Base-by-base conservation (phyloP, 2,329 filamentous ascomycete species). In the Epichloe uncinata region DNA sequence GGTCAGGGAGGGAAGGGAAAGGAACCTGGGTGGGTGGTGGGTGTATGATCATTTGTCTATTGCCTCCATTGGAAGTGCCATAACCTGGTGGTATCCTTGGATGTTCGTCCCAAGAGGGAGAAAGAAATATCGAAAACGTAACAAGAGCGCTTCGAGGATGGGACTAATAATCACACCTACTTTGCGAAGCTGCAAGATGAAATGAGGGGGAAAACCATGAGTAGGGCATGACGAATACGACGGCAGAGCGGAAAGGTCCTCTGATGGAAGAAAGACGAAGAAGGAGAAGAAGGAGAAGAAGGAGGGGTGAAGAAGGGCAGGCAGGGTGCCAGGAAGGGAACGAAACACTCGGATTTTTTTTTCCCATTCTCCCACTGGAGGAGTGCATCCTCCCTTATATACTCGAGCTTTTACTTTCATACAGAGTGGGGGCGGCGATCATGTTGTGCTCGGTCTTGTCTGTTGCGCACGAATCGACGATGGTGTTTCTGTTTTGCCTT, bases 381-480 rank as follows among this genome's bases (percentile, higher is more conserved):
- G 40, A 22, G n/a, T 42, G 8, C 11, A 30, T 22, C 6, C 8
- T 13, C 8, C 8, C 18, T 42, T 11, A 18, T 18, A 5, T 42
- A 18, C 8, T 22, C 20, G 11, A 42, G 26, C 26, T 9, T 30
- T 30, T 4, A 30, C 26, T 30, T 18, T 9, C 22, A 18, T 42
- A 42, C 40, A 42, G 40, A 22, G 38, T 12, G 40, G 3, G 40
- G 20, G 20, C 22, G n/a, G 35, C 42, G 47, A 49, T 38, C 35
- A 50, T 51, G 38, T 46, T 53, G 55, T 51, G 51, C 53, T 50
- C 46, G 16, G 20, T 50, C 55, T 54, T 60, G 48, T 50, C 57
- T 52, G 53, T 56, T 52, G 50, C 51, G 12, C 12, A 43, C 30
- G 15, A 22, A 26, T 22, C 8, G 30, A 12, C 7, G 35, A 12